Base-by-base conservation (phyloP, 192 early-diverging fungal species). In the Coemansia sp. region DNA sequence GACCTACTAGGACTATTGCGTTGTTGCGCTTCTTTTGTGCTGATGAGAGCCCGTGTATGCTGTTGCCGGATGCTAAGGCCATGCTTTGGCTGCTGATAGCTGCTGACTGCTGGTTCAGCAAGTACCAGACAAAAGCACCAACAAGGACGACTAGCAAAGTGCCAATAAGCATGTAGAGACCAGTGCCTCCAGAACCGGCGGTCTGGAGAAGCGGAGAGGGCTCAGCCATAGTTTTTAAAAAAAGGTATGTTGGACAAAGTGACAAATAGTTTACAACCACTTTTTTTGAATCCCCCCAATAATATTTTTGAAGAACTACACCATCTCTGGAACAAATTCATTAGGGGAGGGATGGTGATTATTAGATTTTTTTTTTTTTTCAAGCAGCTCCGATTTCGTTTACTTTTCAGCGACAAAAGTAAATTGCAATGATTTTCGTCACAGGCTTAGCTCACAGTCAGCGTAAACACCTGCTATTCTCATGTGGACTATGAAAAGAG, bases 31-130 rank as follows among this genome's bases (percentile, higher is more conserved):
- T 71, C 38, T 68, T 72, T 34, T 60, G 57, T 10, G 57, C 57
- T 6, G 57, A 60, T 0, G 57, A 34, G 5, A 60, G 57, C 31
- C 57, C 57, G 31, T 60, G 57, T 8, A 60, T 60, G 63, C 47
- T 64, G 47, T 70, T 63, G 16, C 79, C 79, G 18, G 68, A 64
- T 11, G 80, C 80, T 36, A 78, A 20, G 1, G 75, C 75, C 11
- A 83, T 60, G 53, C 62, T 74, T 38, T 67, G 52, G 29, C 41
- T 71, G 73, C 76, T 75, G 57, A 83, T 83, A 40, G 72, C 72
- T 34, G 73, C 76, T 36, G 80, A 83, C 46, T 83, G 75, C 39
- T 69, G 27, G 58, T 69, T 65, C 34, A 83, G 61, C 22, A 78
- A 3, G 50, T 65, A 71, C 80, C 80, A 83, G 2, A 63, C 69